Base-by-base conservation (phyloP, 1,139 yeast species). In the Yamadazyma blattariae region DNA sequence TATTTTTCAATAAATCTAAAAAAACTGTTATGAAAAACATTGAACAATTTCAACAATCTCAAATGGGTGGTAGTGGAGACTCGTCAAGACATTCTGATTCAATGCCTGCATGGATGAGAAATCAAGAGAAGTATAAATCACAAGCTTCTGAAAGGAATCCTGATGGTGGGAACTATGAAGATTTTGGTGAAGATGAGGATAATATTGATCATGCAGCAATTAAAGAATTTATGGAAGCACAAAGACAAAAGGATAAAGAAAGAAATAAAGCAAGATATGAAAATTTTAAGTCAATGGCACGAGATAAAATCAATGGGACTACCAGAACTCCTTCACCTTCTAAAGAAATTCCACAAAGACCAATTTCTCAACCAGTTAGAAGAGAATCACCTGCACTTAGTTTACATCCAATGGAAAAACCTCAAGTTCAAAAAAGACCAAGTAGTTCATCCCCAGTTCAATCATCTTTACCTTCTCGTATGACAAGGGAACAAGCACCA, bases 61-160 rank as follows among this genome's bases (percentile, higher is more conserved):
- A 31, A 20, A 7, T 7, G 18, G 32, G 32, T 8, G 6, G 8
- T 8, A 15, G 5, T 14, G 14, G 22, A 9, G 18, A 13, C 18
- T 61, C 35, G 42, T 33, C 42, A 3, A 35, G 55, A 32, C 69
- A 69, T 36, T 5, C 5, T 7, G 19, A 17, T 17, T 74, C 74
- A 12, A 61, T 73, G 41, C 96, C 96, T 0, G 79, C 83, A 3
- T 87, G 96, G 96, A 82, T 87, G 92, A 71, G 67, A 39, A 72
- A 76, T 42, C 81, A 74, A 50, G 69, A 60, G 30, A 67, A 53
- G 48, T 73, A 77, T 52, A 75, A 71, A 38, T 48, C 51, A n/a
- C 61, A 59, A 26, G 72, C 72, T 4, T 32, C 56, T 1, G 71
- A 69, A 34, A 63, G 67, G 27, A 62, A 56, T 38, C 46, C 46